A percentile compares a stretch with the other conserved stretches of the same genome.
phyloP scores from a whole-genome alignment of 2,329 filamentous ascomycete genomes.

The Rhinocladiella similis region DNA sequence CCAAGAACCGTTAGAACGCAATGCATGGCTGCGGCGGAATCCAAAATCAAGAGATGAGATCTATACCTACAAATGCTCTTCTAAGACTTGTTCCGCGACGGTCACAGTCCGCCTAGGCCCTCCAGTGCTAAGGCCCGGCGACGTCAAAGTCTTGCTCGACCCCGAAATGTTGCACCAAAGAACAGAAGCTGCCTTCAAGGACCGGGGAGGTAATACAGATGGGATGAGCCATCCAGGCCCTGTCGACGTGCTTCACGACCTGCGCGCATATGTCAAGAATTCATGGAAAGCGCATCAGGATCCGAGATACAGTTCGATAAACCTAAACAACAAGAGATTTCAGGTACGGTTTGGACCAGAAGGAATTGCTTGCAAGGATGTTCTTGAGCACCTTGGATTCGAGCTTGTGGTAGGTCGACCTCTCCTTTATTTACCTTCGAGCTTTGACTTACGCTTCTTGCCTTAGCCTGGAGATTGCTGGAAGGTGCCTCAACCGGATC shows the following conservation, averaged over 20 bases:
- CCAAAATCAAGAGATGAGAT: slow-evolving; percentile 39
- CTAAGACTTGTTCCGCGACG: slow-evolving; percentile 54
- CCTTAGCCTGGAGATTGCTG: slow-evolving; percentile 38
- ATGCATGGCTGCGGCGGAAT: slow-evolving; percentile 32
- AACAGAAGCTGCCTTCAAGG: slow-evolving; percentile 52
- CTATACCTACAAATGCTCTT: slow-evolving; percentile 60
- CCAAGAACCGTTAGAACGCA: slow-evolving; percentile 24
- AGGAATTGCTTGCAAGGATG: slow-evolving; percentile 51
- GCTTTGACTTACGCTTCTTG: slow-evolving; percentile 4
- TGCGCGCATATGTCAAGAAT: slow-evolving; percentile 63
- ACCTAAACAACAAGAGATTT: slow-evolving; percentile 63
- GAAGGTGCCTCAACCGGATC: slow-evolving; percentile 42
- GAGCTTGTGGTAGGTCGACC: slow-evolving; percentile 42
- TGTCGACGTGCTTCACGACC: slow-evolving; percentile 56
- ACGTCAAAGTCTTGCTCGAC: slow-evolving; percentile 56
- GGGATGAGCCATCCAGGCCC: slow-evolving; percentile 53
- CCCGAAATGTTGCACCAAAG: slow-evolving; percentile 52
- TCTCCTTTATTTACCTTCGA: background rate
- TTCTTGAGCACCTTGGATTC: slow-evolving; percentile 63
- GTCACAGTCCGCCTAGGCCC: slow-evolving; percentile 55
- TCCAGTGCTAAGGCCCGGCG: slow-evolving; percentile 52
- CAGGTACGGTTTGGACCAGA: slow-evolving; percentile 63
- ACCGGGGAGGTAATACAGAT: slow-evolving; percentile 35
- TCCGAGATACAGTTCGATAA: slow-evolving; percentile 48
- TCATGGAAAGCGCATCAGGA: slow-evolving; percentile 50